Conservation (phyloP, 768 basidiomycete genomes). For the Termitomyces sp. region DNA sequence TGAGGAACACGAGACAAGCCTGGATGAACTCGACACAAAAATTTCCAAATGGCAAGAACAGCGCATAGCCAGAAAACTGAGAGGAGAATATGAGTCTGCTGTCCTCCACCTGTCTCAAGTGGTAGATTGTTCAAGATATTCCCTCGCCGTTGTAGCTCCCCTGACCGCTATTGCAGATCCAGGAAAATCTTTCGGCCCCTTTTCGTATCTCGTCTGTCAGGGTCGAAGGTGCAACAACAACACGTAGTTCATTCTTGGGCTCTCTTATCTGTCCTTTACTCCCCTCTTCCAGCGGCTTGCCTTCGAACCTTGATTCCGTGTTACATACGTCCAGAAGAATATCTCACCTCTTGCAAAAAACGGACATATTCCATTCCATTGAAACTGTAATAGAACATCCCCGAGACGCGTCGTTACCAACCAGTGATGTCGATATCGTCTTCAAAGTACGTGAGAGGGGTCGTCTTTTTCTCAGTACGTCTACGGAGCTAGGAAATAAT, state of each 20-base stretch:
- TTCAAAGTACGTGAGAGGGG: slow-evolving; percentile 75
- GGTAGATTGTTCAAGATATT: slow-evolving; percentile 10
- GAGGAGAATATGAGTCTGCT: slow-evolving; percentile 75
- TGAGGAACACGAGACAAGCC: slow-evolving; percentile 53
- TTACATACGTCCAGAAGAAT: slow-evolving; percentile 68
- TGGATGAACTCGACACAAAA: slow-evolving; percentile 46
- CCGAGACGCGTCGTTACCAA: slow-evolving; percentile 44
- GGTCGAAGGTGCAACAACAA: slow-evolving; percentile 70
- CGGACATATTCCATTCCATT: slow-evolving; percentile 74
- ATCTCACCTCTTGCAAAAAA: slow-evolving; percentile 57
- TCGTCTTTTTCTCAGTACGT: slow-evolving; percentile 70
- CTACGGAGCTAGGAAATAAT: slow-evolving; percentile 89
- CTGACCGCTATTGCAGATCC: slow-evolving; percentile 40
- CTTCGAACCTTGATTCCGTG: slow-evolving; percentile 53
- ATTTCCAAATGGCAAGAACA: slow-evolving; percentile 70
- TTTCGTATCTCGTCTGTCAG: slow-evolving; percentile 72
- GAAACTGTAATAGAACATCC: slow-evolving; percentile 59
- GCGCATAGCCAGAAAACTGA: slow-evolving; percentile 59
- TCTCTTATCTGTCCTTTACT: slow-evolving; percentile 68
- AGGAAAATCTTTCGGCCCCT: slow-evolving; percentile 59
- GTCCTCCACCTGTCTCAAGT: slow-evolving; percentile 54
- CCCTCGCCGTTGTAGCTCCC: neutral
- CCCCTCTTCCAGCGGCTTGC: slow-evolving; percentile 13
- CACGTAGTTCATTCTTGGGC: slow-evolving; percentile 77
- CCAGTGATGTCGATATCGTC: slow-evolving; percentile 73